These are phyloP conservation scores for Geotrichum australiense DNA, from an alignment of 1,139 yeast species.

Conservation along the genomic window DNA sequence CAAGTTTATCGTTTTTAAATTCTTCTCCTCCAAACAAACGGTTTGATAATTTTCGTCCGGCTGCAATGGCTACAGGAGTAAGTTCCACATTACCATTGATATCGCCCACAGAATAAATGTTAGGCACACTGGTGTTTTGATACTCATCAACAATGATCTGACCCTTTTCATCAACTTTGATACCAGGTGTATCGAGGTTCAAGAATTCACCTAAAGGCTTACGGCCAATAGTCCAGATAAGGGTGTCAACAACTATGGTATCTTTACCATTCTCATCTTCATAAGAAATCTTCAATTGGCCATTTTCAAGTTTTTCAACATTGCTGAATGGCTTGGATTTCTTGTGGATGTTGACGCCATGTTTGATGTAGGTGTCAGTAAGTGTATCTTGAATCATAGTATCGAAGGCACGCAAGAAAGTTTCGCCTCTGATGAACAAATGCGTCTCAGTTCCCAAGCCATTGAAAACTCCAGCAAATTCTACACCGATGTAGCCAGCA, in stretches of 20 bases:
- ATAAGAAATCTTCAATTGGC: conserved; percentile 55
- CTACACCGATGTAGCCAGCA: conserved; percentile 96
- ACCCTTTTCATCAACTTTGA: conserved; percentile 49
- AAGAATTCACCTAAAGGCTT: conserved; percentile 57
- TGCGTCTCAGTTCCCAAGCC: conserved; percentile 86
- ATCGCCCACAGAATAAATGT: conserved; percentile 85
- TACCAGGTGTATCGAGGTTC: conserved; percentile 70
- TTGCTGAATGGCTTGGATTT: conserved; percentile 47
- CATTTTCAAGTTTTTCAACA: conserved; percentile 54
- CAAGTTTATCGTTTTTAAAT: conserved; percentile 66
- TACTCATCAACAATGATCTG: conserved; percentile 76
- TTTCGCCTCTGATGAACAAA: conserved; percentile 82
- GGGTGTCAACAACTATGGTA: conserved; percentile 62
- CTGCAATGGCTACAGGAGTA: conserved; percentile 98
- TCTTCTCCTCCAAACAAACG: conserved; percentile 77
- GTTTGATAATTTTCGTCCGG: conserved; percentile 90
- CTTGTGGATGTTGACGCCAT: conserved; percentile 77
- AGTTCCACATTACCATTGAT: conserved; percentile 80
- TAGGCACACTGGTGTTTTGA: conserved; percentile 69
- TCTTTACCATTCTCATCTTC: conserved; percentile 39
- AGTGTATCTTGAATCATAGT: conserved; percentile 68
- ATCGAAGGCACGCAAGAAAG: conserved; percentile 84
- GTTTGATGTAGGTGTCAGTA: conserved; percentile 70
- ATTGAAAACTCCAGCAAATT: conserved; percentile 87
- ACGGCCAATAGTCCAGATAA: conserved; percentile 95